Evolutionary conservation across 768 basidiomycete genomes (phyloP).

Genomic region (Pulveroboletus sp.): DNA sequence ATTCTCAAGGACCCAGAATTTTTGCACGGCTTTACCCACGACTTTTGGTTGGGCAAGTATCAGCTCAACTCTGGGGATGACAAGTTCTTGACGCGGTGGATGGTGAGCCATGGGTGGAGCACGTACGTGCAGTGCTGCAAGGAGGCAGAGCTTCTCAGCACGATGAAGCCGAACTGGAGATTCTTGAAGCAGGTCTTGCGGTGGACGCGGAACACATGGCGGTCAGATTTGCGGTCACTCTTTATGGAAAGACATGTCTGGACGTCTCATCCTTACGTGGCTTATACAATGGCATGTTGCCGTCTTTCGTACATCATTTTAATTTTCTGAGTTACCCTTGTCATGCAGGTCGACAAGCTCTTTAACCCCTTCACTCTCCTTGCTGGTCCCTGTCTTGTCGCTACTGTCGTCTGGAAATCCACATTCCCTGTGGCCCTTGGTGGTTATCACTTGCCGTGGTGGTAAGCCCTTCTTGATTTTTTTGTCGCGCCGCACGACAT

Average conservation of each 20-base stretch:
- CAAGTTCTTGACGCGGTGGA: conserved; percentile 94
- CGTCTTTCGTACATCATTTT: background rate
- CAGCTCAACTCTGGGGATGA: conserved; percentile 93
- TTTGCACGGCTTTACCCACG: conserved; percentile 89
- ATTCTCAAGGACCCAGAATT: conserved; percentile 96
- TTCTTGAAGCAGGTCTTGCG: conserved; percentile 92
- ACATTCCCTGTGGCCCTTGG: conserved; percentile 64
- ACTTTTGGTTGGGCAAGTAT: conserved; percentile 92
- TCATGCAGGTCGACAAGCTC: conserved; percentile 71
- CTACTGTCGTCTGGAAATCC: conserved; percentile 75
- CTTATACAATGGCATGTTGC: conserved; percentile 73
- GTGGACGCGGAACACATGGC: conserved; percentile 95
- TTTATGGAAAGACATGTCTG: conserved; percentile 88
- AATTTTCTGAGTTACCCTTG: conserved; percentile 2
- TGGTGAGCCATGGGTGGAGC: conserved; percentile 93
- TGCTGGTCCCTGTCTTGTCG: conserved; percentile 78
- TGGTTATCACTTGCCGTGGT: conserved; percentile 81
- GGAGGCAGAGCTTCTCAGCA: conserved; percentile 82
- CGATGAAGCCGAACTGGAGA: conserved; percentile 97
- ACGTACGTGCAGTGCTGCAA: conserved; percentile 90
- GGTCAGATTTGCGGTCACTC: conserved; percentile 82
- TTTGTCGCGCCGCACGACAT: background rate
- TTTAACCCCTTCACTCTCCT: conserved; percentile 87
- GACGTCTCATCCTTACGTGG: conserved; percentile 76
- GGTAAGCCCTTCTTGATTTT: conserved; percentile 47